These are phyloP conservation scores for Salix brachista DNA, from an alignment of 345 rosid species.

Conservation along the genomic window DNA sequence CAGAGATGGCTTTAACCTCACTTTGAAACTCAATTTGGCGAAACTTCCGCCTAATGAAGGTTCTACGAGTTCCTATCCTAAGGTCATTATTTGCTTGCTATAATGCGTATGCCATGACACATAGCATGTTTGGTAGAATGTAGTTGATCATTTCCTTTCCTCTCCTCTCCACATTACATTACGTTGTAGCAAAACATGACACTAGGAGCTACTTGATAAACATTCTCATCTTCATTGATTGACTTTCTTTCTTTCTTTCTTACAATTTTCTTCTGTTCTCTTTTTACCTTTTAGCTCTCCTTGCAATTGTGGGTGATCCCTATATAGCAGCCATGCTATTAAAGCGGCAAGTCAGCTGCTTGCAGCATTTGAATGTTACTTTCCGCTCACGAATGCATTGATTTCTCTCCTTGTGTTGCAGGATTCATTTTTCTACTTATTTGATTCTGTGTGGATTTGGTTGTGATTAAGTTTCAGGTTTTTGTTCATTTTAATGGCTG, in stretches of 20 bases:
- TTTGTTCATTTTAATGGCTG: background rate
- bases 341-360: background rate
- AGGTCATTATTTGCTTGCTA: slow-evolving; percentile 43
- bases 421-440: background rate
- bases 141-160: background rate
- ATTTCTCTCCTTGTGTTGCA: background rate
- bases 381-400: background rate
- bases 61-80: slow-evolving; percentile 45
- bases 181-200: background rate
- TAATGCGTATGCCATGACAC: slow-evolving; percentile 16
- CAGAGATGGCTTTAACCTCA: slow-evolving; percentile 87
- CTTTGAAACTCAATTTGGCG: slow-evolving; percentile 80
- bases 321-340: background rate
- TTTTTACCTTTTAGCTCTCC: background rate
- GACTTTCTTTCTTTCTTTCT: background rate
- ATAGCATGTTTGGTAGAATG: background rate
- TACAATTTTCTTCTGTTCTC: background rate
- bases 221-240: background rate
- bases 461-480: background rate
- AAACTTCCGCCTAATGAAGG: slow-evolving; percentile 94
- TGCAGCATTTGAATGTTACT: background rate
- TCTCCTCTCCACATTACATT: background rate
- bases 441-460: background rate
- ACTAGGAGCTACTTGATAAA: background rate
- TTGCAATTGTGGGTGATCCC: background rate